A percentile compares a stretch with the other conserved stretches of the same genome.
Conservation (phyloP, 257 asterid genomes). For the Penstemon davidsonii region DNA sequence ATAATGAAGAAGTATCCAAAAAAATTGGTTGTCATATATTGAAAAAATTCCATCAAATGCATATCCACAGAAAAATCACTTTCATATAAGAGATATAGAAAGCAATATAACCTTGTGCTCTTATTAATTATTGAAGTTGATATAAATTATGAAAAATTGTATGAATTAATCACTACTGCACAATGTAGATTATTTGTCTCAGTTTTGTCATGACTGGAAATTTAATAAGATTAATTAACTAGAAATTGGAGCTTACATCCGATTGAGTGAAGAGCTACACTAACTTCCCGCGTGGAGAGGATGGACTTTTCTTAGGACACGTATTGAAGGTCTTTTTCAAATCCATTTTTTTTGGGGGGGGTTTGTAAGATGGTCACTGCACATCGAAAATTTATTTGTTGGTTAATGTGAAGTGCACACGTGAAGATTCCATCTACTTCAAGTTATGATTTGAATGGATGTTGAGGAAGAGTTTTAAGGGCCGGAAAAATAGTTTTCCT, state of each 20-base stretch:
- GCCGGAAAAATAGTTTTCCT: background rate
- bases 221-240: too few species aligned
- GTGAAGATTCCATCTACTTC: background rate
- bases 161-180: background rate
- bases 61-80: too few species aligned
- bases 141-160: background rate
- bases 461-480: background rate
- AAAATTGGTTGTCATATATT: background rate
- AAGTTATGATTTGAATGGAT: background rate
- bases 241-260: background rate
- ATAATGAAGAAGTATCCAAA: background rate
- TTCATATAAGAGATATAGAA: background rate
- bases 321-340: background rate
- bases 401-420: background rate
- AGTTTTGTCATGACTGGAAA: too few species aligned
- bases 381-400: background rate
- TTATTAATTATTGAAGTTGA: too few species aligned
- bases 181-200: background rate
- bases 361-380: background rate
- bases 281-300: background rate
- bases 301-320: background rate
- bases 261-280: background rate
- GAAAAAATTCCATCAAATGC: background rate
- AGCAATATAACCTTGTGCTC: background rate
- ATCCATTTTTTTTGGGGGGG: background rate